Conservation (phyloP, 495 filamentous ascomycete species). For the Hamigera avellanea region DNA sequence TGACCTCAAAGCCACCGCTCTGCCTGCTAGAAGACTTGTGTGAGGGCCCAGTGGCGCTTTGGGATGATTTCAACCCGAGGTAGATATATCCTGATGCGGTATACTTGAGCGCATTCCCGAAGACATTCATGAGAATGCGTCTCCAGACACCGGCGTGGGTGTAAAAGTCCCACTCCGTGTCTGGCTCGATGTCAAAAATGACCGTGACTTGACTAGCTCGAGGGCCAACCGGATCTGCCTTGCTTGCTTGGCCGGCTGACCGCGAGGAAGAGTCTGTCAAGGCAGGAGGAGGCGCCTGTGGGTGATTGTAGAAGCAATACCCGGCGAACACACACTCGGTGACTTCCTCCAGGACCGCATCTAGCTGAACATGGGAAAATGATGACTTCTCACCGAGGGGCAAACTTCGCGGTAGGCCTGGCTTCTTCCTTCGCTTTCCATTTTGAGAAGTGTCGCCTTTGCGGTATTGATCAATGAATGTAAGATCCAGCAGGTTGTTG, state of each 20-base stretch:
- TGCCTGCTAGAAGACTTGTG: too few species aligned
- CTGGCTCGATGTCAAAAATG: slow-evolving; percentile 43
- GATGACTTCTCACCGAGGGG: slow-evolving; percentile 1
- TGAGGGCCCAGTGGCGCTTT: too few species aligned
- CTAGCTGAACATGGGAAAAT: slow-evolving; percentile 23
- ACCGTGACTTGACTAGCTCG: slow-evolving; percentile 24
- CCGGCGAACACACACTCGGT: slow-evolving; percentile 48
- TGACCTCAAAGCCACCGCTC: slow-evolving; percentile 6
- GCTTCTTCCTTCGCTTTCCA: background rate
- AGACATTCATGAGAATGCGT: slow-evolving; percentile 34
- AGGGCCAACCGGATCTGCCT: slow-evolving; percentile 1
- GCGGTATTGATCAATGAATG: slow-evolving; percentile 15
- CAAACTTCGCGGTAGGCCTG: background rate
- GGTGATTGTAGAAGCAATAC: slow-evolving; percentile 19
- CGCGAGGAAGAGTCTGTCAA: slow-evolving; percentile 7
- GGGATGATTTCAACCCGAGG: slow-evolving; percentile 11
- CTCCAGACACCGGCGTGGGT: slow-evolving; percentile 52
- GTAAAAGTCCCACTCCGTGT: slow-evolving; percentile 39
- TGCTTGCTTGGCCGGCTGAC: slow-evolving; percentile 1
- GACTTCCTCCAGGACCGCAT: slow-evolving; percentile 45
- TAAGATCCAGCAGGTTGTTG: slow-evolving; percentile 51
- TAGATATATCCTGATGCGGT: slow-evolving; percentile 28
- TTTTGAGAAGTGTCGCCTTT: slow-evolving; percentile 4
- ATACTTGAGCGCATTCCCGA: slow-evolving; percentile 36
- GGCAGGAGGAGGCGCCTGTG: slow-evolving; percentile 7